Evolutionary conservation across 164 flowering plant species (phyloP), one percentile per base, ranked within the genome.

Genomic region (Taxillus chinensis): DNA sequence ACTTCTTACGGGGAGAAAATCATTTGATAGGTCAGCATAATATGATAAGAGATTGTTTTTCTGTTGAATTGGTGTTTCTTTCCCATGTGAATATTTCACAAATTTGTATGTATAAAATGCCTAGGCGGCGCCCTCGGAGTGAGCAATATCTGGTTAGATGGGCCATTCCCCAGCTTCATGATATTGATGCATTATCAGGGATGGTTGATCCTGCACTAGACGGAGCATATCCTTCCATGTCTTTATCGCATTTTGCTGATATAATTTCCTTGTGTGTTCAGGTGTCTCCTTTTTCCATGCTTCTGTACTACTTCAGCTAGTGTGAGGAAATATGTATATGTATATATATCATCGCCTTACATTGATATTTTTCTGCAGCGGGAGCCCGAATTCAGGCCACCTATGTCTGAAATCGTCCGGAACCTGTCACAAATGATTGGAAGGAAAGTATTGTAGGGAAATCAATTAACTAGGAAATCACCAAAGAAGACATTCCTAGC

Each of bases 361-460:
- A 17, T 57, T 39, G 43, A 41, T 15, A 2, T 49, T 37, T 15
- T 66, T 56, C 61, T 64, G 67, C 83, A 87, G 93, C 59, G 69
- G 7, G 93, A 83, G 66, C 90, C 90, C 1, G 93, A 85, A 74
- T 87, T 87, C 67, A 72, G 93, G 71, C 93, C 90, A 8, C 79
- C 84, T 6, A 80, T 83, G 71, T 83, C 88, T 13, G 93, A 87
- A 73, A 74, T 87, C 40, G 86, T 84, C 39, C 82, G 80, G 63
- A 71, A 74, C 63, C 85, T 87, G 27, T 39, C 73, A 17, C 71
- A 71, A 54, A 75, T 86, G 83, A 38, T 76, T 10, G 71, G 73
- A 49, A 69, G 65, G 37, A 45, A 62, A 71, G n/a, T n/a, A n/a
- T n/a, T n/a, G n/a, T n/a, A n/a, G n/a, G n/a, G n/a, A n/a, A n/a